Conservation (phyloP, 2,329 filamentous ascomycete species). For the Aspergillus quadricinctus region DNA sequence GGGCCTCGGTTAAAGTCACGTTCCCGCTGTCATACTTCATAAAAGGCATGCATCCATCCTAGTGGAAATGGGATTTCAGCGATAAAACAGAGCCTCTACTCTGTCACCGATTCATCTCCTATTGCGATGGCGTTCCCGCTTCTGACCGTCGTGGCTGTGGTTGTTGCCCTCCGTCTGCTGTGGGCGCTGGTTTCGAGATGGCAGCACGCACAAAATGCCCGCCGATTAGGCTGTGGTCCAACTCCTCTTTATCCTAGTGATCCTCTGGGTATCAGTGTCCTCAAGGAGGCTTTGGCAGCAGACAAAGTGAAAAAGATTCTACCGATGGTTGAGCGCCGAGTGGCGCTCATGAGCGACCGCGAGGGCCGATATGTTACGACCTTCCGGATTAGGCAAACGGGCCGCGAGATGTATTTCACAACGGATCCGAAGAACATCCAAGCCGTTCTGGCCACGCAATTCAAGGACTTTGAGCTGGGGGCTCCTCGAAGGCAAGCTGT, state of each 20-base stretch:
- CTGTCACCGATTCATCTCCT: not conserved
- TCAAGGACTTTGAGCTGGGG: slow-evolving; percentile 78
- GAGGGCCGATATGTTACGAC: slow-evolving; percentile 25
- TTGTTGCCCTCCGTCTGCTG: slow-evolving; percentile 20
- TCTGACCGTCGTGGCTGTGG: slow-evolving; percentile 17
- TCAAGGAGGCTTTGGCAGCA: slow-evolving; percentile 19
- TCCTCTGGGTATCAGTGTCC: slow-evolving; percentile 21
- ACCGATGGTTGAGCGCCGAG: slow-evolving; percentile 14
- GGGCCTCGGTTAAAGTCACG: not conserved
- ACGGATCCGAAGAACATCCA: slow-evolving; percentile 64
- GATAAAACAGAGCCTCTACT: not conserved
- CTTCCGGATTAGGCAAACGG: slow-evolving; percentile 21
- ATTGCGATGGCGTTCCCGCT: not conserved
- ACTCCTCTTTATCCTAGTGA: slow-evolving; percentile 25
- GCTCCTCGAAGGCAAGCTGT: slow-evolving; percentile 63
- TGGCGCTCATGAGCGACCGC: slow-evolving; percentile 16
- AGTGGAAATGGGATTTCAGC: not conserved
- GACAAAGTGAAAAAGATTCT: slow-evolving; percentile 24
- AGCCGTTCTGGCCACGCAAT: slow-evolving; percentile 77
- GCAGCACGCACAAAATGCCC: slow-evolving; percentile 24
- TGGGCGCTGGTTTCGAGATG: slow-evolving; percentile 19
- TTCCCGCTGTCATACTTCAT: not conserved
- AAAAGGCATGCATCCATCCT: not conserved
- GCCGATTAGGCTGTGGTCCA: slow-evolving; percentile 19
- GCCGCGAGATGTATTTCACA: slow-evolving; percentile 24